A percentile compares a stretch with the other conserved stretches of the same genome.
Evolutionary conservation across 352 stramenopile species (phyloP).

Genomic region (Aphanomyces cochlioides): DNA sequence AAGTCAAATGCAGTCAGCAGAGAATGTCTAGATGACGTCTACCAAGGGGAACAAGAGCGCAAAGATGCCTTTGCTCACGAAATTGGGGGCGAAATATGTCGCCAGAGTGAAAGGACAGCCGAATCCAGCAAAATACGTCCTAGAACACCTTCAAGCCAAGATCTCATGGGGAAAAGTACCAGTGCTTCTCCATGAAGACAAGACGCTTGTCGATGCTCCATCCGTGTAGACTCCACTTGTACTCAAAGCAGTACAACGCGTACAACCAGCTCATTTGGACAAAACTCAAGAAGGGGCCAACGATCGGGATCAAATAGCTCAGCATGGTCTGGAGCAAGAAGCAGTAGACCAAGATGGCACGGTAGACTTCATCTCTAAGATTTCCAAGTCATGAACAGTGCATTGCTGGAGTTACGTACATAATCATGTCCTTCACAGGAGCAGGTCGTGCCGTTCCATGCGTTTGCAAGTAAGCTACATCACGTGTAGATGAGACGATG

Average conservation of each 20-base stretch:
- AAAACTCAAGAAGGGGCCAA: constrained; percentile 73
- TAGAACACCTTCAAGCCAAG: constrained; percentile 26
- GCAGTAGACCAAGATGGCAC: constrained; percentile 79
- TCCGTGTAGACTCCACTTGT: constrained; percentile 85
- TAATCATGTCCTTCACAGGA: constrained; percentile 81
- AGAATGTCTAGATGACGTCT: constrained; percentile 8
- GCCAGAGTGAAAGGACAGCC: constrained; percentile 81
- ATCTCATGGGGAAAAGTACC: constrained; percentile 34
- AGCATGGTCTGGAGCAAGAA: constrained; percentile 83
- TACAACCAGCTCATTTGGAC: constrained; percentile 86
- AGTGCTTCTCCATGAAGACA: constrained; percentile 78
- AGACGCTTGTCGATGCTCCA: constrained; percentile 82
- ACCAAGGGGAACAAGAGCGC: constrained; percentile 83
- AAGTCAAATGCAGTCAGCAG: background rate
- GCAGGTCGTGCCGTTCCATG: constrained; percentile 59
- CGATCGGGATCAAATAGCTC: constrained; percentile 71
- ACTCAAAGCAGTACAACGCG: constrained; percentile 89
- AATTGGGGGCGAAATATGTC: constrained; percentile 87
- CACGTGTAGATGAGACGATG: too few species aligned
- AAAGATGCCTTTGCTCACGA: constrained; percentile 88
- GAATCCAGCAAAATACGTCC: constrained; percentile 84
- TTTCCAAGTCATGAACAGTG: background rate
- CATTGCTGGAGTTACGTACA: constrained; percentile 37
- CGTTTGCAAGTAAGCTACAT: constrained; percentile 25
- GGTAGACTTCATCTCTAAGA: constrained; percentile 74